Evolutionary conservation across 2,329 filamentous ascomycete species (phyloP).

Genomic region (Fusarium ambrosium): DNA sequence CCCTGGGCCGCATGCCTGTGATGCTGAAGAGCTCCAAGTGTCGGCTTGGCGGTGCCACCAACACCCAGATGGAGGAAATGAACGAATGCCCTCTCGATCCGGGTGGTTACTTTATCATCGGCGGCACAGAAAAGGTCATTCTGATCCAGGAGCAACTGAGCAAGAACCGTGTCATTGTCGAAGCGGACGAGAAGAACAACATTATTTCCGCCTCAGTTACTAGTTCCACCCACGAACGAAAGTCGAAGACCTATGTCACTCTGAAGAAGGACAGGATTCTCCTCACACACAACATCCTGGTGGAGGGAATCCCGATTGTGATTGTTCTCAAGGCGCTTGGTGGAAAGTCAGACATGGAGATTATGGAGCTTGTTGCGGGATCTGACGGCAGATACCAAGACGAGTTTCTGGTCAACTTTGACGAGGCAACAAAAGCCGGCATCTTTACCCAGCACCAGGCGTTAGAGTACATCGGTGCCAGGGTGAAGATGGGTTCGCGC

Average conservation of each 20-base stretch:
- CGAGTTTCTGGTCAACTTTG: conserved; percentile 94
- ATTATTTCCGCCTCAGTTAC: conserved; percentile 96
- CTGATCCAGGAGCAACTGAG: conserved; percentile 98
- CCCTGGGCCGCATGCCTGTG: conserved; percentile 91
- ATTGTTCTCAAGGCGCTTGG: conserved; percentile 94
- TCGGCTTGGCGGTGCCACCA: conserved; percentile 84
- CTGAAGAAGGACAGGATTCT: conserved; percentile 93
- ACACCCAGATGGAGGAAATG: conserved; percentile 89
- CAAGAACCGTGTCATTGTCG: conserved; percentile 99
- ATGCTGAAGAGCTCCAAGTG: conserved; percentile 98
- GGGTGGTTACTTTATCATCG: conserved; percentile 97
- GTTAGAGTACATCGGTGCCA: conserved; percentile 88
- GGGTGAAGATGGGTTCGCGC: conserved; percentile 88
- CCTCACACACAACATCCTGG: conserved; percentile 91
- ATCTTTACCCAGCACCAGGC: conserved; percentile 96
- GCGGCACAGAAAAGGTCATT: conserved; percentile 98
- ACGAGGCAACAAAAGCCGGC: conserved; percentile 86
- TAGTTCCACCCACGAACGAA: conserved; percentile 96
- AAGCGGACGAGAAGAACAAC: conserved; percentile 91
- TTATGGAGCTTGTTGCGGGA: conserved; percentile 90
- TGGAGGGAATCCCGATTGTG: conserved; percentile 94
- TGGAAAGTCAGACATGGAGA: conserved; percentile 94
- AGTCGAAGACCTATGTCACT: conserved; percentile 96
- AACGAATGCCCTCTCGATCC: conserved; percentile 97
- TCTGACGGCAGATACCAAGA: conserved; percentile 92